phyloP scores from a whole-genome alignment of 2,329 filamentous ascomycete genomes.

The Pyrenophora teres region DNA sequence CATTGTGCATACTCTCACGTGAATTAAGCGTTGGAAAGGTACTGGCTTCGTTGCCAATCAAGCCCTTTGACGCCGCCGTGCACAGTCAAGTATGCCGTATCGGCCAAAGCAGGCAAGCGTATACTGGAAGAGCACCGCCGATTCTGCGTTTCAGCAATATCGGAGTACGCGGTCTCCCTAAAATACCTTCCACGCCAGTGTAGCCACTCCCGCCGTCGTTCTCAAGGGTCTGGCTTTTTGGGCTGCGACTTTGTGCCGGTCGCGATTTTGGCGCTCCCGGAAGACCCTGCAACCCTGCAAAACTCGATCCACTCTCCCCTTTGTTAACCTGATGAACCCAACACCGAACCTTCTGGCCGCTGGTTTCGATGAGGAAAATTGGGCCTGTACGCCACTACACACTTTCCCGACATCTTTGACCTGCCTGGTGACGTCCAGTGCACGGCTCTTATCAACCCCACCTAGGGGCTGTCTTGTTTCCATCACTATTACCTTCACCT shows the following conservation, averaged over 20 bases:
- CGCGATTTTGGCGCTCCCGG: constrained; percentile 27
- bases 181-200: constrained; percentile 23
- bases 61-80: too few relatives aligned
- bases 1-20: neutral
- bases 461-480: neutral
- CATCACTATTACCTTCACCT: neutral
- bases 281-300: constrained; percentile 26
- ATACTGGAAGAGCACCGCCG: constrained; percentile 14
- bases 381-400: constrained; percentile 26
- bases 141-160: constrained; percentile 14
- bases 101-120: constrained; percentile 19
- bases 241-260: constrained; percentile 20
- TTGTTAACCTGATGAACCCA: constrained; percentile 33
- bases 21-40: too few relatives aligned
- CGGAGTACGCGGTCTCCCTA: constrained; percentile 20
- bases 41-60: too few relatives aligned
- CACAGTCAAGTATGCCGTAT: neutral
- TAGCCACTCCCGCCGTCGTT: constrained; percentile 36
- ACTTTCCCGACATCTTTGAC: constrained; percentile 19
- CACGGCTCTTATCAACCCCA: constrained; percentile 30
- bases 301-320: constrained; percentile 27
- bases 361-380: constrained; percentile 29
- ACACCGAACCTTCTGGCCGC: constrained; percentile 42
- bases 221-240: constrained; percentile 21
- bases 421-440: constrained; percentile 14